phyloP scores from a whole-genome alignment of 352 stramenopile species.

The Phytophthora uliginosa region DNA sequence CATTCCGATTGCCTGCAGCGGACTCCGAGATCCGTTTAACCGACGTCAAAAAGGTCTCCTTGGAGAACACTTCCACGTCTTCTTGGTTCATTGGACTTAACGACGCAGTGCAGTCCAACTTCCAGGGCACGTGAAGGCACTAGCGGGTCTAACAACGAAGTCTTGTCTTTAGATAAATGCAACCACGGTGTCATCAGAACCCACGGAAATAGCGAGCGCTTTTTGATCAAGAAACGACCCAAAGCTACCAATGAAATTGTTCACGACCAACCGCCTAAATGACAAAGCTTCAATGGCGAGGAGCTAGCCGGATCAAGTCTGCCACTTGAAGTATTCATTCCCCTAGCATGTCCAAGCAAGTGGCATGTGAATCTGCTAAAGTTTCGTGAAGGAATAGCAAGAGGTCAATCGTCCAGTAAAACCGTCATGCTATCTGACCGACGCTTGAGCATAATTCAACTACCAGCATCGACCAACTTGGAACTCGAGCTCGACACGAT shows the following conservation, averaged over 20 bases:
- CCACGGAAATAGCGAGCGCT: constrained; percentile 33
- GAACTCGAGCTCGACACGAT: constrained; percentile 2
- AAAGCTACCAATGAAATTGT: constrained; percentile 7
- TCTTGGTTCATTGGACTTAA: constrained; percentile 62
- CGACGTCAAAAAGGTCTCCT: constrained; percentile 84
- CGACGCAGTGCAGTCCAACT: background rate
- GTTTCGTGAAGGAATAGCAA: background rate
- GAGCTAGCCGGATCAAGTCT: background rate
- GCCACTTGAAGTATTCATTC: background rate
- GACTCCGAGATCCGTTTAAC: constrained; percentile 57
- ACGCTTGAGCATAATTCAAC: constrained; percentile 14
- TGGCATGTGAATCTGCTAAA: background rate
- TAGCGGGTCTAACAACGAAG: background rate
- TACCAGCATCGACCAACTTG: background rate
- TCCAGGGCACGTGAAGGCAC: background rate
- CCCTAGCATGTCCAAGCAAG: background rate
- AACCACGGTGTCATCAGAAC: constrained; percentile 20
- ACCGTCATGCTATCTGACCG: constrained; percentile 1
- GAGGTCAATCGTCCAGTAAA: background rate
- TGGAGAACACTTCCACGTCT: constrained; percentile 73
- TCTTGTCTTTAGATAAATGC: constrained; percentile 5
- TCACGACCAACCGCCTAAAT: background rate
- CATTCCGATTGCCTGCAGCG: constrained; percentile 19
- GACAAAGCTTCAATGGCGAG: background rate
- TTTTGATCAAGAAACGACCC: constrained; percentile 30